A percentile compares a stretch with the other conserved stretches of the same genome.
Conservation (phyloP, 257 asterid genomes). For the Haberlea rhodopensis region DNA sequence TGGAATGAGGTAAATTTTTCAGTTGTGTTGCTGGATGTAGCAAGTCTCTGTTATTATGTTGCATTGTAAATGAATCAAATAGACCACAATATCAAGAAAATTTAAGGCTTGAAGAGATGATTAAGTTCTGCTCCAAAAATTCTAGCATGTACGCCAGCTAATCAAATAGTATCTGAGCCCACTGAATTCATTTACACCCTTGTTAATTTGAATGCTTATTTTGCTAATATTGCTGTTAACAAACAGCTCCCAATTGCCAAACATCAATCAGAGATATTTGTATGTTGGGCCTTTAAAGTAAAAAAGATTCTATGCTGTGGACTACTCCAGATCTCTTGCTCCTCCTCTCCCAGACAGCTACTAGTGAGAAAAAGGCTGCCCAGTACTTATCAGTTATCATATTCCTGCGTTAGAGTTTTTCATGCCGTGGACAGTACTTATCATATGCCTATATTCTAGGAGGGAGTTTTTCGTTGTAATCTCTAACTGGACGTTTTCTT, state of each 20-base stretch:
- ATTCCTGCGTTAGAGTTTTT: neutral
- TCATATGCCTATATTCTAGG: neutral
- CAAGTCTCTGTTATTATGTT: neutral
- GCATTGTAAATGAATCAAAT: no score
- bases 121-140: no score
- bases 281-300: neutral
- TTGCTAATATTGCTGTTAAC: neutral
- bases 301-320: neutral
- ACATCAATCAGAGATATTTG: neutral
- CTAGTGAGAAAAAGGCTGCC: neutral
- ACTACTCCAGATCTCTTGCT: neutral
- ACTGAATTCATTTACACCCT: no score
- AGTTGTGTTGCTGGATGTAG: conserved; percentile 4
- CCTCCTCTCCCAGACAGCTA: neutral
- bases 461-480: neutral
- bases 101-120: no score
- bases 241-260: neutral
- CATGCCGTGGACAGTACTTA: neutral
- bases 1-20: conserved; percentile 42
- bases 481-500: no score
- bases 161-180: no score
- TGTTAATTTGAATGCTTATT: neutral
- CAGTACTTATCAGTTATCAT: neutral
- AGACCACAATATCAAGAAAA: no score
- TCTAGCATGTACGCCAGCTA: no score